Base-by-base conservation (phyloP, 2,329 filamentous ascomycete species). In the Exophiala calicioides region DNA sequence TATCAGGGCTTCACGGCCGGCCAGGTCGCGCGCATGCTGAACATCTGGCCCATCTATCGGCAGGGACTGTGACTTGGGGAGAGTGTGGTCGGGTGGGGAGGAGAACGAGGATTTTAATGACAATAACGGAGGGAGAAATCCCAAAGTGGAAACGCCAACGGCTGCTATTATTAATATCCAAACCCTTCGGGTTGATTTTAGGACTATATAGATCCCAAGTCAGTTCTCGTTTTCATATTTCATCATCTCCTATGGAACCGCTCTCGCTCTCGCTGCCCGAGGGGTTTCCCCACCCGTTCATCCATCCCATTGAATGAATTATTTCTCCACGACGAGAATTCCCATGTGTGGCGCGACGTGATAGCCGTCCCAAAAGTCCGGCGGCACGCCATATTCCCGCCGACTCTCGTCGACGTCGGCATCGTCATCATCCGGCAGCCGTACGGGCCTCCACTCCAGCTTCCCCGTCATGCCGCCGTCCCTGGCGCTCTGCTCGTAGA, bases 1-100 rank as follows among this genome's bases (percentile, higher is more conserved):
- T 80, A 81, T 60, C 67, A 68, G 53, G 66, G 62, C 1, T 81
- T 81, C 52, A 78, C 77, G 5, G 58, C 64, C 1, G 65, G 68
- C 29, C 78, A 81, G 66, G 64, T 69, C 15, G 60, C 66, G 47
- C 62, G 78, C 41, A 79, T 81, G 70, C 65, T 69, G 54, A 72
- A 61, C 55, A 71, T 80, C 67, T 81, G 74, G 72, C 62, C 57
- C 26, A 65, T 70, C 55, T 65, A 67, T 62, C 62, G 68, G 24
- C 57, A 60, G 30, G 66, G 64, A 4, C 26, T 44, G 29, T 45
- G 30, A 16, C 24, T 27, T 27, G n/a, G n/a, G n/a, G n/a, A n/a
- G n/a, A n/a, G n/a, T n/a, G n/a, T n/a, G n/a, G n/a, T n/a, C n/a
- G n/a, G n/a, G n/a, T n/a, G n/a, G n/a, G n/a, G n/a, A n/a, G n/a